A percentile compares a stretch with the other conserved stretches of the same genome.
Conservation (phyloP, 441 rosid species). For the Adansonia madagascariensis region DNA sequence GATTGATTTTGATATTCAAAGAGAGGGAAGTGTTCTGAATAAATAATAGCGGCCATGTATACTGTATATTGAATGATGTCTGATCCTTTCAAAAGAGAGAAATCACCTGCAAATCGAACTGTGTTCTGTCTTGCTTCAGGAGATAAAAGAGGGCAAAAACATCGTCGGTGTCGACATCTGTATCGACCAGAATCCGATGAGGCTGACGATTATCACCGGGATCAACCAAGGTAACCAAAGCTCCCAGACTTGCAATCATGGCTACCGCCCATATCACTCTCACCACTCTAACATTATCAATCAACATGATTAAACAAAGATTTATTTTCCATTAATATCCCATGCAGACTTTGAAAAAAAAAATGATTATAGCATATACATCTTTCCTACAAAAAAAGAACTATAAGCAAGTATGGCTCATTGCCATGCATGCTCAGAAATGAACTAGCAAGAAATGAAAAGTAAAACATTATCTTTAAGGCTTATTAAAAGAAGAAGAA, state of each 20-base stretch:
- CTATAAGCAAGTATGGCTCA: background rate
- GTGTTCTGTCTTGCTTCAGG: conserved; percentile 34
- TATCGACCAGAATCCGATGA: conserved; percentile 41
- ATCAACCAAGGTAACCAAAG: background rate
- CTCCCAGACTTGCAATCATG: background rate
- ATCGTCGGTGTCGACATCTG: conserved; percentile 42
- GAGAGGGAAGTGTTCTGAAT: background rate
- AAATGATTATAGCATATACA: too few relatives aligned
- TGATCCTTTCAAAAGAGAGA: background rate
- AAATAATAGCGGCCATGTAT: background rate
- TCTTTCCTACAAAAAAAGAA: background rate
- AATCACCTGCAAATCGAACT: conserved; percentile 36
- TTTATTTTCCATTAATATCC: conserved; percentile 8
- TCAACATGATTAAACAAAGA: background rate
- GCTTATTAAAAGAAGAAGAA: background rate
- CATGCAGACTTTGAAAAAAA: background rate
- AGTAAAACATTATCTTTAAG: background rate
- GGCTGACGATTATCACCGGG: conserved; percentile 7
- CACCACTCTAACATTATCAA: background rate
- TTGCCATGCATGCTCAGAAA: conserved; percentile 7
- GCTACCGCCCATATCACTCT: conserved; percentile 12
- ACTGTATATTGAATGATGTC: background rate
- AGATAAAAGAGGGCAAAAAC: conserved; percentile 41
- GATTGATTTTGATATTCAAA: background rate
- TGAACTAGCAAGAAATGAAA: background rate